Percentiles rank a stretch among this genome's conserved stretches.
Evolutionary conservation across 805 yeast genomes (phyloP).

Genomic region (Ogataea pilisensis): DNA sequence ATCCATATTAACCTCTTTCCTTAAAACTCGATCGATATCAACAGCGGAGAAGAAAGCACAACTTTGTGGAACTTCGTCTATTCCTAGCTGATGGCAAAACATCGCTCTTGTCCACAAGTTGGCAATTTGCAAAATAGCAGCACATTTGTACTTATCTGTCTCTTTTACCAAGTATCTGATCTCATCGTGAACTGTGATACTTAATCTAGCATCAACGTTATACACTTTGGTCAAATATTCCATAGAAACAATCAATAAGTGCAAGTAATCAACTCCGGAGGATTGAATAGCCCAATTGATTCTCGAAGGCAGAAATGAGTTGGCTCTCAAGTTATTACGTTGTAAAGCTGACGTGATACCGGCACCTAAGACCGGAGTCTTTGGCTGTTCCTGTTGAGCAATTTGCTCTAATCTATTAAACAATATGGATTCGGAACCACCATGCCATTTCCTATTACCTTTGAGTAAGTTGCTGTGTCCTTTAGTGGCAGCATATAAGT

Average conservation of each 20-base stretch:
- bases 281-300: slow-evolving; percentile 98
- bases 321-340: slow-evolving; percentile 57
- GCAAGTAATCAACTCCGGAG: slow-evolving; percentile 95
- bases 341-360: slow-evolving; percentile 84
- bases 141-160: slow-evolving; percentile 70
- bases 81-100: slow-evolving; percentile 90
- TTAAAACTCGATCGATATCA: slow-evolving; percentile 80
- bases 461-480: slow-evolving; percentile 45
- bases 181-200: slow-evolving; percentile 94
- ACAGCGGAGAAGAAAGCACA: slow-evolving; percentile 95
- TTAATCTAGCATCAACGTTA: slow-evolving; percentile 67
- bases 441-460: slow-evolving; percentile 50
- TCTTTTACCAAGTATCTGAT: slow-evolving; percentile 74
- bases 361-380: slow-evolving; percentile 91
- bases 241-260: slow-evolving; percentile 81
- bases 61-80: slow-evolving; percentile 84
- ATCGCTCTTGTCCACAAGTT: slow-evolving; percentile 96
- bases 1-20: slow-evolving; percentile 90
- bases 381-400: slow-evolving; percentile 75
- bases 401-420: slow-evolving; percentile 85
- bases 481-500: slow-evolving; percentile 76
- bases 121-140: slow-evolving; percentile 80
- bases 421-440: slow-evolving; percentile 91
- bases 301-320: slow-evolving; percentile 78
- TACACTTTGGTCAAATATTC: slow-evolving; percentile 67